Conservation (phyloP, 108 stramenopile genomes). For the Schizochytrium sp. region DNA sequence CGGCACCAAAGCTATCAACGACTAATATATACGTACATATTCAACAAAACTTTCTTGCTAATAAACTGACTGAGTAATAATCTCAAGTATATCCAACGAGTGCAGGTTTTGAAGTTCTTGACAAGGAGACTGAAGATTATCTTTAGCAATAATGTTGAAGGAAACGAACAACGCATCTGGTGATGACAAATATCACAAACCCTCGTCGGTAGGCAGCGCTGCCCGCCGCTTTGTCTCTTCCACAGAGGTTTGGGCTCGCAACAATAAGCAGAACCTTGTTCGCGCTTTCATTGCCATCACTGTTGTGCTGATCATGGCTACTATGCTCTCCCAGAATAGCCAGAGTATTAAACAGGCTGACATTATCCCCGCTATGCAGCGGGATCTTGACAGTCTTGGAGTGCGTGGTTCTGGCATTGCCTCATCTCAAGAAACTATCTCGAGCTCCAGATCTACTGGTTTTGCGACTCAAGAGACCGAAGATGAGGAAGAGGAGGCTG, state of each 20-base stretch:
- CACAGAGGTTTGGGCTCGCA: neutral
- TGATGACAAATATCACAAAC: slow-evolving; percentile 37
- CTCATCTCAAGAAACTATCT: neutral
- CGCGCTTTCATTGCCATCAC: neutral
- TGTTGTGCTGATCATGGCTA: neutral
- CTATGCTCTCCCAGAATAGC: neutral
- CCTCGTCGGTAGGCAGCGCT: slow-evolving; percentile 20
- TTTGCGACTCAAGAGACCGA: slow-evolving; percentile 32
- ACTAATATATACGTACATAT: too few species aligned
- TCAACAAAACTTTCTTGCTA: too few species aligned
- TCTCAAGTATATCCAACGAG: too few species aligned
- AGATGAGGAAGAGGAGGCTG: neutral
- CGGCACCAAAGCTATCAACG: too few species aligned
- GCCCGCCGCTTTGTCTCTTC: slow-evolving; percentile 19
- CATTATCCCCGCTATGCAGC: neutral
- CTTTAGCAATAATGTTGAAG: slow-evolving; percentile 2
- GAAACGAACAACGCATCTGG: neutral
- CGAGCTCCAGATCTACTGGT: neutral
- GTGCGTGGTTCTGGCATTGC: neutral
- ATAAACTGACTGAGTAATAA: too few species aligned
- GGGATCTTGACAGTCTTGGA: slow-evolving; percentile 16
- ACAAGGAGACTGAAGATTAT: too few species aligned
- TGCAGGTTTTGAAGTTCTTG: too few species aligned
- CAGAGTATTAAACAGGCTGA: neutral
- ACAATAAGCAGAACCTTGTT: neutral